A percentile compares a stretch with the other conserved stretches of the same genome.
Conservation (phyloP, 2,329 filamentous ascomycete species). For the Malbranchea cinnamomea region DNA sequence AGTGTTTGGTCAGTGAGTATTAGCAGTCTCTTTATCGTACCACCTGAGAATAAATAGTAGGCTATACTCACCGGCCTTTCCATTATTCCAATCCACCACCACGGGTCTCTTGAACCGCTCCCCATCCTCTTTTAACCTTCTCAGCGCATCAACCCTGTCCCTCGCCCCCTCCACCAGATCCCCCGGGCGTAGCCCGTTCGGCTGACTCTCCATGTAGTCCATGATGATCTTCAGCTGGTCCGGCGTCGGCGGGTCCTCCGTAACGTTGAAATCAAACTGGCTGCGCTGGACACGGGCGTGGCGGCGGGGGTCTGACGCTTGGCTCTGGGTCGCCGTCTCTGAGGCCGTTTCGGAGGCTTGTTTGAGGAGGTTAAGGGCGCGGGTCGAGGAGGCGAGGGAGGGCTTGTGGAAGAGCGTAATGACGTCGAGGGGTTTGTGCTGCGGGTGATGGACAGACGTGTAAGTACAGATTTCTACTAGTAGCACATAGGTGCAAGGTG, state of each 20-base stretch:
- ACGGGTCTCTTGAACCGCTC: slow-evolving; percentile 59
- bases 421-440: slow-evolving; percentile 75
- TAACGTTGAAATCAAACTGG: slow-evolving; percentile 77
- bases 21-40: not conserved
- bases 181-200: slow-evolving; percentile 45
- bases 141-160: slow-evolving; percentile 62
- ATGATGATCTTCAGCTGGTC: slow-evolving; percentile 75
- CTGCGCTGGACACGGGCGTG: slow-evolving; percentile 42
- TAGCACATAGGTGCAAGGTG: not conserved
- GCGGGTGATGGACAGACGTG: slow-evolving; percentile 2
- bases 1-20: slow-evolving; percentile 3
- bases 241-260: slow-evolving; percentile 61
- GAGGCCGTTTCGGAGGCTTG: slow-evolving; percentile 57
- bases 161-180: slow-evolving; percentile 62
- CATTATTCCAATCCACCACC: slow-evolving; percentile 93
- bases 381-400: slow-evolving; percentile 53
- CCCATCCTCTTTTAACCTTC: slow-evolving; percentile 55
- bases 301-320: slow-evolving; percentile 50
- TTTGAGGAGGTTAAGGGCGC: slow-evolving; percentile 64
- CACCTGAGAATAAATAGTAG: too few species aligned
- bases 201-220: slow-evolving; percentile 57
- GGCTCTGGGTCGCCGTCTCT: slow-evolving; percentile 55
- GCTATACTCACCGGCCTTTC: slow-evolving; percentile 48
- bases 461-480: too few species aligned
- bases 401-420: slow-evolving; percentile 94